Conservation (phyloP, 306 rosid genomes). For the Trifolium subterraneum region DNA sequence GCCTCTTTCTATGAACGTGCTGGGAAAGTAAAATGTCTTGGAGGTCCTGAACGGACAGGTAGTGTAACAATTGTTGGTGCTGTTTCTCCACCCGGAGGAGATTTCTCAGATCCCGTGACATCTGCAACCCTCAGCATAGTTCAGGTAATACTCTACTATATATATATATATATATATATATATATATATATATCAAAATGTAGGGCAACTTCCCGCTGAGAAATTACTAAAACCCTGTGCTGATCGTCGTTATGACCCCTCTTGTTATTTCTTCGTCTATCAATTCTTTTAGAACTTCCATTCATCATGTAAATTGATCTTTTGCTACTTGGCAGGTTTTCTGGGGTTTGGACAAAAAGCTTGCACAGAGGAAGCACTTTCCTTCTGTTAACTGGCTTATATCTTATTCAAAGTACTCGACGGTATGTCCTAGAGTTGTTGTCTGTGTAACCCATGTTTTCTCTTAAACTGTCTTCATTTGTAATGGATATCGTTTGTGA, state of each 20-base stretch:
- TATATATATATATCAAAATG: constrained; percentile 31
- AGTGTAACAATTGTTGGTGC: constrained; percentile 99
- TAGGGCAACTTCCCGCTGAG: constrained; percentile 13
- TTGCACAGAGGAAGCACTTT: constrained; percentile 99
- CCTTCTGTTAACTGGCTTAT: constrained; percentile 99
- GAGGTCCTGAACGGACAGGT: constrained; percentile 97
- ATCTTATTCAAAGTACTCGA: constrained; percentile 92
- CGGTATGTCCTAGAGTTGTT: constrained; percentile 58
- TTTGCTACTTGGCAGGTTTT: constrained; percentile 68
- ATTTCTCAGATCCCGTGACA: constrained; percentile 98
- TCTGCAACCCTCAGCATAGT: constrained; percentile 99
- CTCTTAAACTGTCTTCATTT: constrained; percentile 31
- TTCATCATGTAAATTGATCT: constrained; percentile 28
- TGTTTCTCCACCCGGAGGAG: constrained; percentile 99
- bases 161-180: constrained; percentile 24
- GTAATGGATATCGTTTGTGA: constrained; percentile 24
- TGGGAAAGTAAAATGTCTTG: constrained; percentile 98
- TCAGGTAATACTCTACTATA: constrained; percentile 66
- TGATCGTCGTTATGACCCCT: constrained; percentile 5
- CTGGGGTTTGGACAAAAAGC: constrained; percentile 99
- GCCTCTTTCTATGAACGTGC: constrained; percentile 99
- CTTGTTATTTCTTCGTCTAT: background rate
- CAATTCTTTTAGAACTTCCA: constrained; percentile 23
- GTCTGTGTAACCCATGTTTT: constrained; percentile 21
- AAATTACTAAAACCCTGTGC: constrained; percentile 13